phyloP scores from a whole-genome alignment of 805 yeast species.

The Vanderwaltozyma tropicalis region DNA sequence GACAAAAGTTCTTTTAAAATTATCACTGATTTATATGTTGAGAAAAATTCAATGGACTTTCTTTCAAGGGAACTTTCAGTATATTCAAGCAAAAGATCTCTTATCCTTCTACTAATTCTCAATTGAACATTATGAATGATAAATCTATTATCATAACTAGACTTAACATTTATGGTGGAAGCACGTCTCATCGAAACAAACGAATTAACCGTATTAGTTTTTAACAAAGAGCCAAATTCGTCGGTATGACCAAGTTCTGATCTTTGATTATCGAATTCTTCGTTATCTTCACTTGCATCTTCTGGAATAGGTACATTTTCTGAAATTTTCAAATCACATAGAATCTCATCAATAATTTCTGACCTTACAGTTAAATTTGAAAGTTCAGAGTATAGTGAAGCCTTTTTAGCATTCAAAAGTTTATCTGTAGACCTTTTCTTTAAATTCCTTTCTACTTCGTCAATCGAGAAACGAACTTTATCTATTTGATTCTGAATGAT shows the following conservation, averaged over 20 bases:
- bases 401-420: constrained; percentile 4
- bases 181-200: constrained; percentile 24
- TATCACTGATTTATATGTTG: constrained; percentile 41
- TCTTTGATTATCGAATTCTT: constrained; percentile 11
- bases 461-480: constrained; percentile 7
- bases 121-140: constrained; percentile 45
- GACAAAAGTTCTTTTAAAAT: constrained; percentile 35
- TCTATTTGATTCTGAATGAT: constrained; percentile 34
- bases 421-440: constrained; percentile 1
- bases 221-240: constrained; percentile 3
- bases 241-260: constrained; percentile 2
- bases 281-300: constrained; percentile 5
- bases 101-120: constrained; percentile 42
- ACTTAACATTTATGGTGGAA: constrained; percentile 18
- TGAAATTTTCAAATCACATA: constrained; percentile 25
- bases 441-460: constrained; percentile 1
- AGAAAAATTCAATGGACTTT: constrained; percentile 34
- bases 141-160: constrained; percentile 46
- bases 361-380: constrained; percentile 27
- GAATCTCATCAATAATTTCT: constrained; percentile 23
- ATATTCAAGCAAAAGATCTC: constrained; percentile 42
- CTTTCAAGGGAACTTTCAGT: constrained; percentile 35
- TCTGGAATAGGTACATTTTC: constrained; percentile 10
- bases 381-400: constrained; percentile 15
- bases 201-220: constrained; percentile 22